A percentile compares a stretch with the other conserved stretches of the same genome.
phyloP scores from a whole-genome alignment of 352 stramenopile genomes.

The Phytophthora niederhauseri region DNA sequence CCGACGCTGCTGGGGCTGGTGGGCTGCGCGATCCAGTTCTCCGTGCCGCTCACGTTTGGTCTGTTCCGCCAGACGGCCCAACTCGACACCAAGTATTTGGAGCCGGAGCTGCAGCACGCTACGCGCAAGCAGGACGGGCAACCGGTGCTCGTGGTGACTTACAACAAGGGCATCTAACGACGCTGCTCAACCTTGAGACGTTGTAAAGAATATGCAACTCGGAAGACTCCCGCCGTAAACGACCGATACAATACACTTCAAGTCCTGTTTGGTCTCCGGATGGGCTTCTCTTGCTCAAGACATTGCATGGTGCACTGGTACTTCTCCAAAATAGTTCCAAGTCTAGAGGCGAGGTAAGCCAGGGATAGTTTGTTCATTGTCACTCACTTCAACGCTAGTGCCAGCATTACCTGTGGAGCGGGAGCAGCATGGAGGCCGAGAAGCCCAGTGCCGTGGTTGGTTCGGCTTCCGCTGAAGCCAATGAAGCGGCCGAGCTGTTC shows the following conservation, averaged over 20 bases:
- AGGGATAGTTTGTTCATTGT: not conserved
- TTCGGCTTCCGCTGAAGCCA: conserved; percentile 4
- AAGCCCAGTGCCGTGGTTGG: conserved; percentile 4
- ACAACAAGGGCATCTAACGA: conserved; percentile 82
- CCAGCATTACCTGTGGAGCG: not conserved
- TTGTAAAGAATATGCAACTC: not conserved
- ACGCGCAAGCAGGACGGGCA: conserved; percentile 51
- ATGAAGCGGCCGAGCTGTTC: conserved; percentile 60
- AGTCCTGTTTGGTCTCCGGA: conserved; percentile 5
- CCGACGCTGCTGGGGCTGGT: conserved; percentile 73
- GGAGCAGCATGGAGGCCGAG: conserved; percentile 24
- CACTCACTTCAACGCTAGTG: not conserved
- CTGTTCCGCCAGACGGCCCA: conserved; percentile 86
- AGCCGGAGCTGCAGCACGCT: conserved; percentile 57
- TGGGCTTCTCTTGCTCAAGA: not conserved
- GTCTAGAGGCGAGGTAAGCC: not conserved
- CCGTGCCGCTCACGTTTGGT: conserved; percentile 85
- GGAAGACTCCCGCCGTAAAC: not conserved
- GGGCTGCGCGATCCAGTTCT: conserved; percentile 82
- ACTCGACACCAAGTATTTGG: conserved; percentile 63
- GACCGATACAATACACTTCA: conserved; percentile 9
- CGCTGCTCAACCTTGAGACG: not conserved
- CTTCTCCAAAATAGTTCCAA: not conserved
- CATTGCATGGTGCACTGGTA: not conserved
- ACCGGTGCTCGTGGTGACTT: conserved; percentile 69